Evolutionary conservation across 345 rosid species (phyloP).

Genomic region (Gynandropsis gynandra): DNA sequence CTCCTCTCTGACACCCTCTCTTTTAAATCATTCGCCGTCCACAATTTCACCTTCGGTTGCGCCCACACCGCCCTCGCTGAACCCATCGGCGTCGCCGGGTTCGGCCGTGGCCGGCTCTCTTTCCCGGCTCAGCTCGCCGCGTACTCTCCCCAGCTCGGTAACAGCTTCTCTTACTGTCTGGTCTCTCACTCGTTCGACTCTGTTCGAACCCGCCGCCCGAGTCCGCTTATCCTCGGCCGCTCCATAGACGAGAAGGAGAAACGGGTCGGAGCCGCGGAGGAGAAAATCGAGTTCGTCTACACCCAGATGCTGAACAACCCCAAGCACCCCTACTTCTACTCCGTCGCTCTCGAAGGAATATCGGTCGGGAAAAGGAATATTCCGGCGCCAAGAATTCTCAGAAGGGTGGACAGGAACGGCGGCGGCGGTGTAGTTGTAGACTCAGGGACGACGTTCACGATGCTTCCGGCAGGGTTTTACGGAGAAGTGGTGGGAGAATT

Average conservation of each 20-base stretch:
- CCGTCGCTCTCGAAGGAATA: slow-evolving; percentile 72
- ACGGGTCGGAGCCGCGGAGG: slow-evolving; percentile 15
- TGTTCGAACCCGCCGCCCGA: slow-evolving; percentile 49
- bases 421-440: slow-evolving; percentile 89
- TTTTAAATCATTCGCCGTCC: slow-evolving; percentile 37
- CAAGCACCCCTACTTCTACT: slow-evolving; percentile 80
- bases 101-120: slow-evolving; percentile 81
- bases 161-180: slow-evolving; percentile 76
- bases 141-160: slow-evolving; percentile 59
- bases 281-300: slow-evolving; percentile 40
- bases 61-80: slow-evolving; percentile 82
- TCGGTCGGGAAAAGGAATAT: slow-evolving; percentile 64
- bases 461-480: slow-evolving; percentile 72
- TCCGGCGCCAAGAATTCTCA: slow-evolving; percentile 54
- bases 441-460: slow-evolving; percentile 91
- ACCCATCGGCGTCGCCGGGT: slow-evolving; percentile 93
- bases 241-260: slow-evolving; percentile 38
- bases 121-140: slow-evolving; percentile 69
- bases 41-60: slow-evolving; percentile 81
- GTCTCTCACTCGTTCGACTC: slow-evolving; percentile 87
- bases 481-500: slow-evolving; percentile 57
- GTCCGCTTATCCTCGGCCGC: slow-evolving; percentile 91
- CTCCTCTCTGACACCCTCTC: slow-evolving; percentile 52
- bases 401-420: slow-evolving; percentile 44
- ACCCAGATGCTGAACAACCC: slow-evolving; percentile 67